Percentiles rank a stretch among this genome's conserved stretches.
Evolutionary conservation across 306 rosid genomes (phyloP).

Genomic region (Gillenia trifoliata): DNA sequence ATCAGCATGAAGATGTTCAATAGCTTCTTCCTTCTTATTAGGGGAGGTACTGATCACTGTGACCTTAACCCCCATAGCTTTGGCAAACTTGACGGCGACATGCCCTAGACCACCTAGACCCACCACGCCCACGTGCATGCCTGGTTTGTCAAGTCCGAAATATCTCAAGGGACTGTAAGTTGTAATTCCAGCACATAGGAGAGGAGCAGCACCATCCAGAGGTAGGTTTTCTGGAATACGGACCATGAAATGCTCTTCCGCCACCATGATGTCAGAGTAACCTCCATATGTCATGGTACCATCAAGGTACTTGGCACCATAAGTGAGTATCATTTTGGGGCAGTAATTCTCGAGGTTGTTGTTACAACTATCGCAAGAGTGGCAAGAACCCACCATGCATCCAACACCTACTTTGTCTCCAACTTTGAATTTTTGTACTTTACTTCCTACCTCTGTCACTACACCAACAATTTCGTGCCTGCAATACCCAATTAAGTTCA

Average conservation of each 20-base stretch:
- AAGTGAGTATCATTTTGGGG: slow-evolving; percentile 25
- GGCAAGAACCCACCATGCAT: slow-evolving; percentile 46
- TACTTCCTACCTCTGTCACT: slow-evolving; percentile 59
- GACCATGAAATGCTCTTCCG: slow-evolving; percentile 35
- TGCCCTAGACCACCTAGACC: slow-evolving; percentile 61
- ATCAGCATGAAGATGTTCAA: slow-evolving; percentile 40
- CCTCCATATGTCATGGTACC: slow-evolving; percentile 49
- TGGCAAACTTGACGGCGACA: slow-evolving; percentile 51
- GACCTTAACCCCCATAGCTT: slow-evolving; percentile 46
- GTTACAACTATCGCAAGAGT: slow-evolving; percentile 37
- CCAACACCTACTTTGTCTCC: slow-evolving; percentile 67
- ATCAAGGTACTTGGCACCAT: slow-evolving; percentile 20
- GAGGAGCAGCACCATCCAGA: slow-evolving; percentile 51
- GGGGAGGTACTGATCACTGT: slow-evolving; percentile 54
- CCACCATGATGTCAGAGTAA: slow-evolving; percentile 44
- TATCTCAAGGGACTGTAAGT: slow-evolving; percentile 46
- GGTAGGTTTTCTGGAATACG: slow-evolving; percentile 36
- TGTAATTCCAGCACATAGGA: slow-evolving; percentile 56
- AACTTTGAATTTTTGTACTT: slow-evolving; percentile 45
- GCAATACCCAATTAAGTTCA: not conserved
- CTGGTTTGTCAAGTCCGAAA: slow-evolving; percentile 40
- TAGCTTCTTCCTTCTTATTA: slow-evolving; percentile 40
- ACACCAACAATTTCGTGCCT: slow-evolving; percentile 54
- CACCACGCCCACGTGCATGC: slow-evolving; percentile 41
- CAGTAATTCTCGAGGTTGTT: slow-evolving; percentile 50